A percentile compares a stretch with the other conserved stretches of the same genome.
Evolutionary conservation across 225 moss, liverwort and hornwort genomes (phyloP).

Genomic region (Anthoceros angustus): DNA sequence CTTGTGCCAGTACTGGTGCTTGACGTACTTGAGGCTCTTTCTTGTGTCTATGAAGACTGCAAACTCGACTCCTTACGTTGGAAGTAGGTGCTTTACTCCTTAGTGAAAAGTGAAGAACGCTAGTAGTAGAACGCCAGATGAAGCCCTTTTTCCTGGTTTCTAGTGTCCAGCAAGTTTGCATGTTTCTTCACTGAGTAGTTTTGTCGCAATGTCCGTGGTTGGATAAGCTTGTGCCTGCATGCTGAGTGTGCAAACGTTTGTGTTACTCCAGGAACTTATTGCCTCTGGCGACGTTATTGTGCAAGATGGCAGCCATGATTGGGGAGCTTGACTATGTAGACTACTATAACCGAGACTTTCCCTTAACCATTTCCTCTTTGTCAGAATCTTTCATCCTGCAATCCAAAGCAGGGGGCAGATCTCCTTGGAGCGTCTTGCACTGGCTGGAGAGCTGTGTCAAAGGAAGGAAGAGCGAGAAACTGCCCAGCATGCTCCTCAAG

Average conservation of each 20-base stretch:
- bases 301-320: constrained; percentile 68
- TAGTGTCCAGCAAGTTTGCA: background rate
- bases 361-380: constrained; percentile 48
- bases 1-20: constrained; percentile 74
- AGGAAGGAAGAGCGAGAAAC: constrained; percentile 30
- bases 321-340: constrained; percentile 89
- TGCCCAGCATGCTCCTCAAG: constrained; percentile 52
- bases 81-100: constrained; percentile 22
- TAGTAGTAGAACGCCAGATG: no score
- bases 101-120: background rate
- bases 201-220: background rate
- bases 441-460: constrained; percentile 70
- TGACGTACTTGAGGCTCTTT: constrained; percentile 88
- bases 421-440: constrained; percentile 52
- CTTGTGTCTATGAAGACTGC: constrained; percentile 92
- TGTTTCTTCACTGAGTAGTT: no score
- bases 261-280: constrained; percentile 47
- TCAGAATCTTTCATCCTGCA: constrained; percentile 30
- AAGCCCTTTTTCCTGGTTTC: background rate
- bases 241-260: background rate
- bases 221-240: background rate
- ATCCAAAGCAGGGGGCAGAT: constrained; percentile 30
- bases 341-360: constrained; percentile 87
- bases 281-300: constrained; percentile 68
- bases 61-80: constrained; percentile 90